phyloP scores from a whole-genome alignment of 352 stramenopile genomes.

The Pythium utonaiense region DNA sequence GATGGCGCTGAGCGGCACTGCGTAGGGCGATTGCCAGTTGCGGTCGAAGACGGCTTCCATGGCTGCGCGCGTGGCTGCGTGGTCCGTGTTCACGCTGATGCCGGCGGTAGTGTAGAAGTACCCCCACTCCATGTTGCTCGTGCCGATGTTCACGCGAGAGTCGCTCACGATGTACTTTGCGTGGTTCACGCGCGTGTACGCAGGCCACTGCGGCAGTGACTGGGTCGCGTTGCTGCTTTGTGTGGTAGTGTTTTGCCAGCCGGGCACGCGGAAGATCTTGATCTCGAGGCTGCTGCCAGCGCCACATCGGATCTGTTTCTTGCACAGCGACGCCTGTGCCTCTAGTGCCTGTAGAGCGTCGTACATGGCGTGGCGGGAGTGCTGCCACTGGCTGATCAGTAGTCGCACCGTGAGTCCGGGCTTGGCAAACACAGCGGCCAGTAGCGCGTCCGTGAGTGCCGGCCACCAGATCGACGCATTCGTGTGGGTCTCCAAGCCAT shows the following conservation, averaged over 20 bases:
- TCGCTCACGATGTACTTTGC: conserved; percentile 86
- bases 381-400: conserved; percentile 77
- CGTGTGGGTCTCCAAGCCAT: conserved; percentile 32
- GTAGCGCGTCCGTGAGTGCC: conserved; percentile 54
- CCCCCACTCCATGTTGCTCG: conserved; percentile 85
- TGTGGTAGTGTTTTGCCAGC: conserved; percentile 65
- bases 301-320: conserved; percentile 34
- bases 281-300: conserved; percentile 48
- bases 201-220: conserved; percentile 35
- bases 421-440: conserved; percentile 56
- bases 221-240: too few species aligned
- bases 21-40: conserved; percentile 78
- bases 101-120: conserved; percentile 86
- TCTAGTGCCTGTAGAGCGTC: conserved; percentile 42
- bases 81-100: conserved; percentile 75
- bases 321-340: conserved; percentile 46
- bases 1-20: conserved; percentile 27
- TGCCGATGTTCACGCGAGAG: conserved; percentile 74
- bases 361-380: conserved; percentile 57
- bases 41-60: conserved; percentile 65
- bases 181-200: conserved; percentile 80
- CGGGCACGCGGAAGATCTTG: conserved; percentile 68
- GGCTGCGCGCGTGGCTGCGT: conserved; percentile 42
- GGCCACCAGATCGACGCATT: conserved; percentile 61
- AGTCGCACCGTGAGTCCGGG: conserved; percentile 47